Base-by-base conservation (phyloP, 2,329 filamentous ascomycete genomes). In the Cryphonectria nitschkei region DNA sequence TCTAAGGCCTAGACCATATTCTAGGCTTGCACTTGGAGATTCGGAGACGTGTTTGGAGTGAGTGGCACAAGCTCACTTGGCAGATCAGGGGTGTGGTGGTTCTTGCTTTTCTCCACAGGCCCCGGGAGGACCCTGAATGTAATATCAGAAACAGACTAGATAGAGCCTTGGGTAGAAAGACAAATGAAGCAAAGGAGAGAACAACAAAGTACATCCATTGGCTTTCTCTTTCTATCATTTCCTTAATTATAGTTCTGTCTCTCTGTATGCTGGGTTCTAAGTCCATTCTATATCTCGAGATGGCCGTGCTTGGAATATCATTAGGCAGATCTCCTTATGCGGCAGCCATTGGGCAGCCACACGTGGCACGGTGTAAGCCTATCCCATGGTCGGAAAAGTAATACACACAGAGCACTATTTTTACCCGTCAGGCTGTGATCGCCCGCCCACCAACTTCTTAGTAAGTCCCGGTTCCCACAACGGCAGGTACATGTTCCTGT, bases 341-440 rank as follows among this genome's bases (percentile, higher is more conserved):
- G 50, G 2, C 6, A 26, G 26, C 19, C 29, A 65, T 16, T 22
- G 41, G 26, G 41, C 39, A 65, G 16, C 41, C 41, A 65, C 63
- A 65, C 63, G 63, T 65, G 63, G 41, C 63, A 65, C 41, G 9
- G 19, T 50, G 22, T 29, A 22, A 34, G 43, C 63, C 63, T 64
- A 32, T 43, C 54, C 26, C 61, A 41, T 22, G 37, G 32, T 26
- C 61, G 22, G 61, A 19, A 64, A n/a, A 37, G 58, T 61, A 61
- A 61, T 22, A 4, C 58, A 13, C 5, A 34, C 54, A 14, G 1
- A 4, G 9, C 37, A 39, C 37, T 32, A 32, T 58, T 58, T 58
- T 32, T 58, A 32, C 6, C 14, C 9, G 14, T 32, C 54, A 58
- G 26, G 29, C 34, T 19, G 54, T 16, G 8, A 58, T 32, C 29